Evolutionary conservation across 2,329 filamentous ascomycete genomes (phyloP), one percentile per base, ranked within the genome.

Genomic region (Penicillium sp.): DNA sequence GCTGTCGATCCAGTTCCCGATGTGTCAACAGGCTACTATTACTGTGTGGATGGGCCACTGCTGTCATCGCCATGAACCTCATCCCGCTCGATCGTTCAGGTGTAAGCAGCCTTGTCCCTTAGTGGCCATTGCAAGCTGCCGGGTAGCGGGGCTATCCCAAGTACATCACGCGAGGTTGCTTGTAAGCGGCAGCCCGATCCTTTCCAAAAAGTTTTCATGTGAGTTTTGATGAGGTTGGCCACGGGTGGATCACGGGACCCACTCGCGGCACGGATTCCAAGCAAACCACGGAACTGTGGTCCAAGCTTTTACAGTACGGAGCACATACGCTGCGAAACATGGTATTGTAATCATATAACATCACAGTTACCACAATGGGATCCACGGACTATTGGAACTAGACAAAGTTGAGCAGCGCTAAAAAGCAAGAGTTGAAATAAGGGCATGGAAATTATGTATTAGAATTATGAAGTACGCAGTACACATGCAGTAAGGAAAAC

Each of bases 1-100:
- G 43, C 11, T 58, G 38, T 56, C 52, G 14, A 57, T 60, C 58
- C 49, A 59, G 37, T 55, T 59, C 11, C 56, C 53, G 33, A 60
- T 56, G 9, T 55, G 38, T 25, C 53, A 5, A 3, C 45, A 57
- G 33, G 18, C 29, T 18, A n/a, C n/a, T n/a, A n/a, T n/a, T n/a
- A n/a, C n/a, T n/a, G n/a, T n/a, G n/a, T n/a, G n/a, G n/a, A n/a
- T n/a, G n/a, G n/a, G n/a, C n/a, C n/a, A n/a, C n/a, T n/a, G n/a
- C 35, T 39, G 46, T 49, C 34, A 39, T 14, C 12, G 41, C 31
- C 12, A 18, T 1, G 16, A 43, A 28, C 22, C 14, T 45, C 11
- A 2, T 33, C 18, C 7, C 14, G 30, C 14, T 43, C 25, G 41
- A 14, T 43, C 41, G 30, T 11, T 14, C 25, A 5, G 4, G n/a